Evolutionary conservation across 306 rosid genomes (phyloP).

Genomic region (Potentilla sterilis): DNA sequence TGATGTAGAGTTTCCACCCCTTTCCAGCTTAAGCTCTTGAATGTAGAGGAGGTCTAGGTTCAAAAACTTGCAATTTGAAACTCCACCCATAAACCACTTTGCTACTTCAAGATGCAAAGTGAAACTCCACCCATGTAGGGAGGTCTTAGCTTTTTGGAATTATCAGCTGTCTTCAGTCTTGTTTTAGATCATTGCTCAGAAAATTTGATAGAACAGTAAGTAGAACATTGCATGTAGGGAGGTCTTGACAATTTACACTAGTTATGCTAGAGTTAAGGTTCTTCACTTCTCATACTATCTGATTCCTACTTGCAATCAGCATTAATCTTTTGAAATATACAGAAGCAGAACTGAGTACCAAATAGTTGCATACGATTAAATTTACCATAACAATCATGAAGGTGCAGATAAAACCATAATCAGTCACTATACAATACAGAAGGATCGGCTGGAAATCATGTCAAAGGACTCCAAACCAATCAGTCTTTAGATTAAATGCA

Average conservation of each 20-base stretch:
- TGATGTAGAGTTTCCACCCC: not conserved
- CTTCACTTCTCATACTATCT: not conserved
- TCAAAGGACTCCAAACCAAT: constrained; percentile 30
- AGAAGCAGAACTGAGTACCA: not conserved
- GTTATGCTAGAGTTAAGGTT: not conserved
- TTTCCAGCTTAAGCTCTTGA: not conserved
- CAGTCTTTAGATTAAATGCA: constrained; percentile 33
- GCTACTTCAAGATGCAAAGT: not conserved
- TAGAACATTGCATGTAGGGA: no score
- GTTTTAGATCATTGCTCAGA: not conserved
- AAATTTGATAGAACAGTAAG: no score
- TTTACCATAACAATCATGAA: constrained; percentile 10
- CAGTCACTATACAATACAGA: constrained; percentile 31
- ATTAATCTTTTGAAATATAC: not conserved
- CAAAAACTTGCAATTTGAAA: not conserved
- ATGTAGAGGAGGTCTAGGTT: not conserved
- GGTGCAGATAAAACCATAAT: constrained; percentile 16
- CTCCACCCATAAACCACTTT: not conserved
- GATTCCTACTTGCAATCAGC: not conserved
- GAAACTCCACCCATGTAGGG: not conserved
- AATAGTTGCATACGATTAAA: not conserved
- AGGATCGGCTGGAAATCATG: constrained; percentile 42
- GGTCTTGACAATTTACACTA: not conserved
- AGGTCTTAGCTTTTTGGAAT: not conserved
- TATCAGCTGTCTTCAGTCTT: not conserved